A percentile compares a stretch with the other conserved stretches of the same genome.
phyloP scores from a whole-genome alignment of 2,329 filamentous ascomycete genomes.

The Lasiodiplodia sp. region DNA sequence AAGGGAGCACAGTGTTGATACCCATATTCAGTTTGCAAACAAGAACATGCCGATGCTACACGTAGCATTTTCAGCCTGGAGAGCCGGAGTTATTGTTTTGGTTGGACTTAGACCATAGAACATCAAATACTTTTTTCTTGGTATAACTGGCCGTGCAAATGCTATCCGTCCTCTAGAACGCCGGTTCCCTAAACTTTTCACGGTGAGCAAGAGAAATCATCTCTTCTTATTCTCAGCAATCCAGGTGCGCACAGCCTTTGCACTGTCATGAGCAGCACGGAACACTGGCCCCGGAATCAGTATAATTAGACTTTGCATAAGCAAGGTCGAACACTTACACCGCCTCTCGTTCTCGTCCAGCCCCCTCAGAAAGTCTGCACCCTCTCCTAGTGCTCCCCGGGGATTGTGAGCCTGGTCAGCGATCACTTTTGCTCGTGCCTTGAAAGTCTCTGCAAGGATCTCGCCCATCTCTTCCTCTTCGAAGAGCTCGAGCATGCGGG shows the following conservation, averaged over 20 bases:
- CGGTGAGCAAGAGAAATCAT: background rate
- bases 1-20: constrained; percentile 23
- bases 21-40: constrained; percentile 26
- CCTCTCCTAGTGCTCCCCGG: constrained; percentile 69
- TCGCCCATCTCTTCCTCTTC: constrained; percentile 84
- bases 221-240: constrained; percentile 49
- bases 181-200: background rate
- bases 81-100: constrained; percentile 4
- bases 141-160: constrained; percentile 7
- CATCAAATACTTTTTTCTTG: background rate
- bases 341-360: constrained; percentile 89
- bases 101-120: constrained; percentile 14
- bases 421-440: constrained; percentile 79
- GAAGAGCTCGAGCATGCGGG: constrained; percentile 87
- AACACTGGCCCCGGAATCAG: constrained; percentile 48
- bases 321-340: constrained; percentile 49
- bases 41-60: constrained; percentile 11
- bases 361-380: constrained; percentile 83
- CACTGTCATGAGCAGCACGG: constrained; percentile 56
- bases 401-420: constrained; percentile 89
- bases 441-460: constrained; percentile 73
- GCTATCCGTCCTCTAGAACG: background rate
- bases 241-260: constrained; percentile 55
- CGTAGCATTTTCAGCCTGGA: background rate
- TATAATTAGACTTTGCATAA: constrained; percentile 22